These are phyloP conservation scores for Cryptococcus neoformans DNA, from an alignment of 1,284 basidiomycete genomes.

Conservation along the genomic window DNA sequence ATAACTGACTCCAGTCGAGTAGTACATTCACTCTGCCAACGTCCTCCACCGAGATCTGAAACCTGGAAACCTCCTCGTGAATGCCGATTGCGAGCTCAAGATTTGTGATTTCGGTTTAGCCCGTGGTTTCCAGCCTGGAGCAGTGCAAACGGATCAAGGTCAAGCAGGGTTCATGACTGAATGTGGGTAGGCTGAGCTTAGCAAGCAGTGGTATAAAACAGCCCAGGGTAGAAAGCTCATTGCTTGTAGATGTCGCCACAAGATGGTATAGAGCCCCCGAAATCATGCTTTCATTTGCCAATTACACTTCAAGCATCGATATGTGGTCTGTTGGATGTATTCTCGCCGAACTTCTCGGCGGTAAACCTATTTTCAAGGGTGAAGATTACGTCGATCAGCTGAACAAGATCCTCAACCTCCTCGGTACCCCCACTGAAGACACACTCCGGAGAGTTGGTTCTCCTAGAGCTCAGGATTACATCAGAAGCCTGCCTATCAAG, in stretches of 20 bases:
- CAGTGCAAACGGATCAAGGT: slow-evolving; percentile 58
- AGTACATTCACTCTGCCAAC: slow-evolving; percentile 98
- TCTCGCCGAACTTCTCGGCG: slow-evolving; percentile 91
- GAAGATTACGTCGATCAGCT: slow-evolving; percentile 98
- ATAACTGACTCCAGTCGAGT: slow-evolving; percentile 10
- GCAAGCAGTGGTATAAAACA: background rate
- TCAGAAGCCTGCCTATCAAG: slow-evolving; percentile 95
- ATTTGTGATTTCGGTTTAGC: slow-evolving; percentile 99
- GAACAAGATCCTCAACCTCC: slow-evolving; percentile 96
- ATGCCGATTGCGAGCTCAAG: slow-evolving; percentile 96
- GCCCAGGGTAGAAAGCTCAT: background rate
- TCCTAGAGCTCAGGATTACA: slow-evolving; percentile 77
- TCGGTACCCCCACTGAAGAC: slow-evolving; percentile 95
- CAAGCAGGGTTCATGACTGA: slow-evolving; percentile 99
- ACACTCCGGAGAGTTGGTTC: slow-evolving; percentile 93
- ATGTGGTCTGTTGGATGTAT: slow-evolving; percentile 99
- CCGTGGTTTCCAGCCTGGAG: slow-evolving; percentile 82
- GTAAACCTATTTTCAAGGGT: slow-evolving; percentile 98
- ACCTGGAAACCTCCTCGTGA: slow-evolving; percentile 90
- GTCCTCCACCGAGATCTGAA: slow-evolving; percentile 98
- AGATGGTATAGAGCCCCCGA: slow-evolving; percentile 96
- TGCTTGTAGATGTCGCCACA: slow-evolving; percentile 67
- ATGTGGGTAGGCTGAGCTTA: slow-evolving; percentile 52
- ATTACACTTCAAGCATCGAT: slow-evolving; percentile 75
- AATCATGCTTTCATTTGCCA: slow-evolving; percentile 96